A percentile compares a stretch with the other conserved stretches of the same genome.
Conservation (phyloP, 768 basidiomycete genomes). For the Termitomyces sp. region DNA sequence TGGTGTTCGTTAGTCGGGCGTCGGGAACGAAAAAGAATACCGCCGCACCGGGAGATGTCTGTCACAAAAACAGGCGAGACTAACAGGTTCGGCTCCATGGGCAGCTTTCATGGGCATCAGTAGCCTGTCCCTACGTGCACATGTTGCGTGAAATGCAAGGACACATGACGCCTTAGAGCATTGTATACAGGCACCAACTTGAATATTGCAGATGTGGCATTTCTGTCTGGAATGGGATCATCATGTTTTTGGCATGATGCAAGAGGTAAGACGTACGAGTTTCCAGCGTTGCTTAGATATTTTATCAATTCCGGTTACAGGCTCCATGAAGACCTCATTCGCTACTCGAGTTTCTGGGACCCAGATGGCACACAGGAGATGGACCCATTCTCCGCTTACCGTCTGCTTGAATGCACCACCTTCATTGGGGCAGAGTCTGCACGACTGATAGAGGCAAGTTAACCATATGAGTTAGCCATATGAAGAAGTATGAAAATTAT, state of each 20-base stretch:
- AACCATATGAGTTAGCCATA: background rate
- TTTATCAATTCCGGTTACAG: slow-evolving; percentile 82
- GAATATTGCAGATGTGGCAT: slow-evolving; percentile 41
- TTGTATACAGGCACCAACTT: slow-evolving; percentile 88
- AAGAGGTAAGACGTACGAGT: slow-evolving; percentile 50
- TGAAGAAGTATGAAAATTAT: background rate
- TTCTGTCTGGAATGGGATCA: slow-evolving; percentile 24
- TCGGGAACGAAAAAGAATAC: background rate
- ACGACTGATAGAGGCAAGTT: slow-evolving; percentile 47
- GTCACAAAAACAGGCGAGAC: slow-evolving; percentile 81
- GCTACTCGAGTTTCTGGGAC: slow-evolving; percentile 90
- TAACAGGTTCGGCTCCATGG: slow-evolving; percentile 57
- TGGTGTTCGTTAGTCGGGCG: slow-evolving; percentile 18
- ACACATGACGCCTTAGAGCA: slow-evolving; percentile 69
- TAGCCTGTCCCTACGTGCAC: slow-evolving; percentile 82
- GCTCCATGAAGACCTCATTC: slow-evolving; percentile 98
- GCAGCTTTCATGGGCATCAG: slow-evolving; percentile 84
- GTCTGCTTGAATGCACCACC: slow-evolving; percentile 99
- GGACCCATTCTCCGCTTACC: slow-evolving; percentile 87
- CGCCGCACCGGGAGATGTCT: slow-evolving; percentile 79
- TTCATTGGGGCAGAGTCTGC: slow-evolving; percentile 93
- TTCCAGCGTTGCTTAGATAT: slow-evolving; percentile 93
- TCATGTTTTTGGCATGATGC: background rate
- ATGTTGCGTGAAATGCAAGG: slow-evolving; percentile 91
- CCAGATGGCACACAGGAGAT: slow-evolving; percentile 96